Evolutionary conservation across 1,284 basidiomycete genomes (phyloP).

Genomic region (Takashimella koratensis): DNA sequence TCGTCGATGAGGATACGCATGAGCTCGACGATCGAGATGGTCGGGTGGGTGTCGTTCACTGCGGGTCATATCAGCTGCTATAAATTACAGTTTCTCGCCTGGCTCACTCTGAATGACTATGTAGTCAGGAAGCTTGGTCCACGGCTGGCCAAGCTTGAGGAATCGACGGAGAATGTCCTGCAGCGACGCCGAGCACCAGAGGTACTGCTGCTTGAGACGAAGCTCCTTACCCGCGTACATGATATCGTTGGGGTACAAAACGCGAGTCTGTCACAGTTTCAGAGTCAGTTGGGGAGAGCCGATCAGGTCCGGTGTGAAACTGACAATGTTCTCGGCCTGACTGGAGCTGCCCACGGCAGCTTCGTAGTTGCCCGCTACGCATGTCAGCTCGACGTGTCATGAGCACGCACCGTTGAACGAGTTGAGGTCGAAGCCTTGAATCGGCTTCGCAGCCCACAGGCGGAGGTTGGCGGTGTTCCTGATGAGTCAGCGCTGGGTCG

Average conservation of each 20-base stretch:
- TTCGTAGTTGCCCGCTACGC: conserved; percentile 76
- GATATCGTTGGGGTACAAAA: conserved; percentile 62
- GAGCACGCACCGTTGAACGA: conserved; percentile 70
- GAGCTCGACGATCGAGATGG: conserved; percentile 86
- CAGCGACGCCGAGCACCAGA: conserved; percentile 66
- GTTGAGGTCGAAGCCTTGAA: conserved; percentile 86
- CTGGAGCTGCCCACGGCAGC: conserved; percentile 77
- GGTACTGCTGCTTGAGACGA: conserved; percentile 90
- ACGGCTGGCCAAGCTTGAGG: conserved; percentile 49
- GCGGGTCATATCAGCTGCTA: too few species aligned
- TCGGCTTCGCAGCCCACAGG: conserved; percentile 68
- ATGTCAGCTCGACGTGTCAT: conserved; percentile 5
- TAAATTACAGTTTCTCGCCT: too few species aligned
- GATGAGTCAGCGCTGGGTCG: conserved; percentile 2
- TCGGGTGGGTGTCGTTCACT: conserved; percentile 76
- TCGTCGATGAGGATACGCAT: conserved; percentile 80
- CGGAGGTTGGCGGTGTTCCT: conserved; percentile 52
- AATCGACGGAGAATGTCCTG: conserved; percentile 69
- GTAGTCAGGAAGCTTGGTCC: conserved; percentile 65
- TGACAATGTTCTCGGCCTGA: conserved; percentile 74
- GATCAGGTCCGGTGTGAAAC: conserved; percentile 9
- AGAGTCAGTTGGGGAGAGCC: background rate
- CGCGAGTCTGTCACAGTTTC: conserved; percentile 69
- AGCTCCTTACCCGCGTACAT: conserved; percentile 70
- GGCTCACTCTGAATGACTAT: conserved; percentile 69